Conservation (phyloP, 2,329 filamentous ascomycete species). For the Scedosporium aurantiacum region DNA sequence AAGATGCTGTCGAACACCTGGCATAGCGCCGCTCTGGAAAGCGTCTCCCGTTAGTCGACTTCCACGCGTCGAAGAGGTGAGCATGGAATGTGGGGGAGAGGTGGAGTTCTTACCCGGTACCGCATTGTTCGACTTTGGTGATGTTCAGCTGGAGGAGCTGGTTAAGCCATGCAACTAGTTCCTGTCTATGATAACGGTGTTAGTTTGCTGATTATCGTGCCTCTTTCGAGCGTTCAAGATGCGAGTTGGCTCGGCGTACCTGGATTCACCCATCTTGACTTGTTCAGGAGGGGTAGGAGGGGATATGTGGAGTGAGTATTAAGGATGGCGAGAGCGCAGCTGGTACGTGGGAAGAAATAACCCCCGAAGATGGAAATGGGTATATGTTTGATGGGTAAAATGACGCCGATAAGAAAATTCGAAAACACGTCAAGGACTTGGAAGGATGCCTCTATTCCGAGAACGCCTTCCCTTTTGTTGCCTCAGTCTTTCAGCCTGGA, state of each 20-base stretch:
- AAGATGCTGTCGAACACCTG: conserved; percentile 99
- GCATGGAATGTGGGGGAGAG: not conserved
- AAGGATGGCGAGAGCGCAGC: not conserved
- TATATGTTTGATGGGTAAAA: not conserved
- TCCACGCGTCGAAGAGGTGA: not conserved
- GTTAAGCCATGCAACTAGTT: conserved; percentile 93
- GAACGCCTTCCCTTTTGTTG: not conserved
- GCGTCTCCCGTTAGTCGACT: conserved; percentile 3
- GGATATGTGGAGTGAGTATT: not conserved
- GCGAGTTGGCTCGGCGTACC: conserved; percentile 24
- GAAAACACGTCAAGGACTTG: not conserved
- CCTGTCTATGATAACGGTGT: conserved; percentile 54
- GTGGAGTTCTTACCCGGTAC: conserved; percentile 65
- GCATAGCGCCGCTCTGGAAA: conserved; percentile 74
- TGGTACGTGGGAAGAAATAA: not conserved
- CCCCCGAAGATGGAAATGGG: not conserved
- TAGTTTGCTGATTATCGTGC: not conserved
- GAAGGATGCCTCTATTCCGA: not conserved
- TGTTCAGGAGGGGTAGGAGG: not conserved
- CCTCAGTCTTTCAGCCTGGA: not conserved
- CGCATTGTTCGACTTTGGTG: conserved; percentile 97
- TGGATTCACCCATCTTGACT: conserved; percentile 53
- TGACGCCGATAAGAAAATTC: not conserved
- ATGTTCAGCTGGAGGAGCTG: conserved; percentile 96
- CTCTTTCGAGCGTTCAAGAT: not conserved